A percentile compares a stretch with the other conserved stretches of the same genome.
Evolutionary conservation across 257 asterid species (phyloP).

Genomic region (Voacanga thouarsii): DNA sequence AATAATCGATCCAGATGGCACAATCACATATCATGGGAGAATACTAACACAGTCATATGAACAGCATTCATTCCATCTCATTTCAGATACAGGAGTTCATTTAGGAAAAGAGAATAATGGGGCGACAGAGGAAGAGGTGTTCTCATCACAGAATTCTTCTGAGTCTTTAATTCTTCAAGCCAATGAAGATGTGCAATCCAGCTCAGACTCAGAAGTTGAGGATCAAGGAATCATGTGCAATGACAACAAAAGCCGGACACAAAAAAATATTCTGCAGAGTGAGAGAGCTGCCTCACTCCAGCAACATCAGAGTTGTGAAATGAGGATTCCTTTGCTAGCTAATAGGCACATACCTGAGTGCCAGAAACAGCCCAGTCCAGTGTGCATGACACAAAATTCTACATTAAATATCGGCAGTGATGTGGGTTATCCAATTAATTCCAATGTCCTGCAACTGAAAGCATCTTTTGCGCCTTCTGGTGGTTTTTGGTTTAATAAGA

Average conservation of each 20-base stretch:
- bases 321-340: constrained; percentile 24
- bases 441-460: constrained; percentile 22
- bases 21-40: constrained; percentile 37
- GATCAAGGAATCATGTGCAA: constrained; percentile 43
- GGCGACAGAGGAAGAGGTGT: constrained; percentile 51
- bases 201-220: constrained; percentile 63
- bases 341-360: constrained; percentile 27
- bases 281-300: constrained; percentile 35
- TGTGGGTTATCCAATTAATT: constrained; percentile 28
- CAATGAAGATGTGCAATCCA: constrained; percentile 40
- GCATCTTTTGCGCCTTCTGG: constrained; percentile 28
- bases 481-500: constrained; percentile 36
- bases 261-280: constrained; percentile 21
- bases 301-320: constrained; percentile 30
- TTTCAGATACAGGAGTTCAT: constrained; percentile 20
- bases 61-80: constrained; percentile 27
- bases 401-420: constrained; percentile 17
- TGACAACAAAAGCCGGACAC: constrained; percentile 30
- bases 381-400: constrained; percentile 22
- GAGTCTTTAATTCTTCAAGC: constrained; percentile 62
- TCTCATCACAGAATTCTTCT: constrained; percentile 80
- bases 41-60: constrained; percentile 35
- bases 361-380: constrained; percentile 37
- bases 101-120: constrained; percentile 28
- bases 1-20: constrained; percentile 65